Evolutionary conservation across 768 basidiomycete genomes (phyloP), one percentile per base, ranked within the genome.

Genomic region (Mycena epipterygia): DNA sequence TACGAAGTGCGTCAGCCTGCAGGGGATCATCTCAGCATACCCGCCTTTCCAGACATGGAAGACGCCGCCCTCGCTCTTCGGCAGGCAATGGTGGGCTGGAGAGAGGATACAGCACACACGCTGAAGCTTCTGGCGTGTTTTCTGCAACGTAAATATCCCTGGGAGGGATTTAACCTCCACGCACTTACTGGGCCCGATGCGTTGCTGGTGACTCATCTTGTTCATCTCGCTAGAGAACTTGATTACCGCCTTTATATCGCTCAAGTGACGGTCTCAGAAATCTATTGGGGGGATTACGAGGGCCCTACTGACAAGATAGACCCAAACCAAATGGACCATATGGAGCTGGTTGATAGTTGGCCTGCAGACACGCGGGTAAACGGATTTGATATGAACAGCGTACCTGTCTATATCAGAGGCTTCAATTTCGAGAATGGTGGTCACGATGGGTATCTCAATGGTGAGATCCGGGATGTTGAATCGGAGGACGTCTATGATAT

Each of bases 171-270:
- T 19, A 25, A 27, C 59, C 32, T 60, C 11, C 58, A 60, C 27
- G 41, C 41, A 4, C 58, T 60, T 9, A 27, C 58, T 30, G 58
- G 58, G 3, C 42, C 27, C 12, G 58, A 60, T 19, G 42, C 58
- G 13, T 23, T 60, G 13, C 35, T 60, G 42, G 23, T 60, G 29
- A n/a, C 58, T 30, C 44, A 60, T 48, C 42, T 60, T 5, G 1
- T 33, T 29, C 58, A 14, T 11, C 42, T 46, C 44, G 42, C 58
- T 42, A 42, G 19, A n/a, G 58, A 60, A 14, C 42, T 60, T 29
- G n/a, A 60, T 17, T 60, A n/a, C 44, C 42, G 48, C 16, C 59
- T 60, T 17, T 60, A 35, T 48, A 13, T 60, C 13, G 59, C 23
- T 9, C 29, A 60, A 30, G 29, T 48, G 16, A 3, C 27, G 27